These are phyloP conservation scores for Suhomyces guaymorum DNA, from an alignment of 1,139 yeast genomes.

Conservation along the genomic window DNA sequence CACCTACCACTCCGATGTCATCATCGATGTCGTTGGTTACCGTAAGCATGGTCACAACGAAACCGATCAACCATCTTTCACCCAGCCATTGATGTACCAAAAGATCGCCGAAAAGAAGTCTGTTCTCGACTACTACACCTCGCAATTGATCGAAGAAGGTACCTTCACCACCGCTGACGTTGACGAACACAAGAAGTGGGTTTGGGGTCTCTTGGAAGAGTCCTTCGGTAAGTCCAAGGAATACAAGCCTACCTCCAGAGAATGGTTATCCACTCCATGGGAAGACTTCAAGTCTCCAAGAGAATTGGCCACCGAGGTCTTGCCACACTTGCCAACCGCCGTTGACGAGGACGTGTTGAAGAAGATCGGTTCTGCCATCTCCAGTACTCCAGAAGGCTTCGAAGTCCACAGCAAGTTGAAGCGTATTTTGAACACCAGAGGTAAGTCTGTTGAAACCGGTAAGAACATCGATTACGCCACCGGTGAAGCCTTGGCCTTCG, in stretches of 20 bases:
- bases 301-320: slow-evolving; percentile 91
- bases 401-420: slow-evolving; percentile 93
- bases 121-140: slow-evolving; percentile 82
- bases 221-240: slow-evolving; percentile 86
- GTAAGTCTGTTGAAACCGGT: slow-evolving; percentile 84
- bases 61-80: slow-evolving; percentile 98
- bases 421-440: slow-evolving; percentile 87
- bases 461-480: slow-evolving; percentile 99
- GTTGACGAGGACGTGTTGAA: slow-evolving; percentile 72
- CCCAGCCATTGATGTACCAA: slow-evolving; percentile 97
- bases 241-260: slow-evolving; percentile 88
- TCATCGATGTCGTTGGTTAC: slow-evolving; percentile 96
- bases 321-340: slow-evolving; percentile 96
- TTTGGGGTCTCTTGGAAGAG: slow-evolving; percentile 91
- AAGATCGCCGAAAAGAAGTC: slow-evolving; percentile 85
- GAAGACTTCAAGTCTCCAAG: slow-evolving; percentile 98
- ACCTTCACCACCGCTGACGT: slow-evolving; percentile 87
- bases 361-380: slow-evolving; percentile 74
- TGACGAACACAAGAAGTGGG: slow-evolving; percentile 97
- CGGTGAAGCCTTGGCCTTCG: slow-evolving; percentile 98
- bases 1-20: slow-evolving; percentile 92
- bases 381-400: slow-evolving; percentile 86
- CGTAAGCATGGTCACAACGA: slow-evolving; percentile 99
- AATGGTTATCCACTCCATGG: slow-evolving; percentile 99
- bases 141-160: slow-evolving; percentile 79